Base-by-base conservation (phyloP, 441 rosid genomes). In the Heliophila coronopifolia region DNA sequence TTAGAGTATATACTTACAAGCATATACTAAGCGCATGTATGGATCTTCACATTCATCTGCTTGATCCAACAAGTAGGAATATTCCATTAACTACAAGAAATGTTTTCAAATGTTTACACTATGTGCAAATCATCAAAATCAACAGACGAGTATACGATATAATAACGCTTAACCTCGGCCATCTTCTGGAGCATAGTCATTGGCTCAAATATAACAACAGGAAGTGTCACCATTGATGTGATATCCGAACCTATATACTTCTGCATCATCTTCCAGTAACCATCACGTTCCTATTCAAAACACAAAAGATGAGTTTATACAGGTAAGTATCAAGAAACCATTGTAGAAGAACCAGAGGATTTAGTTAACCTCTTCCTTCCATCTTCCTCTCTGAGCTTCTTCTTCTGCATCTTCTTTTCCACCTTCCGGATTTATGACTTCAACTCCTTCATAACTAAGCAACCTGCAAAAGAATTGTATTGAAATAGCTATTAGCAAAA, bases 181-280 rank as follows among this genome's bases (percentile, higher is more conserved):
- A 89, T 80, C 72, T 78, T 88, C 81, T 93, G 99, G 47, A 93
- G 68, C 86, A 82, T 84, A 27, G 97, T 74, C 86, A 77, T 77
- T 40, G 99, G 99, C 68, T 89, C 99, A 47, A 82, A 88, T 59
- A 86, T 92, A 58, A 92, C 64, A 9, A 92, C 99, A 3, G 97
- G 99, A 65, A 92, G 95, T n/a, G 95, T 88, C 69, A 93, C 99
- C 97, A 93, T 70, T 13, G 99, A 93, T 35, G 96, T 90, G 42
- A 93, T 79, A 67, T 93, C 99, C 39, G 97, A 63, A 36, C 99
- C 99, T 44, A 86, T 70, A 41, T 88, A 88, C 50, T 81, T 88
- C 40, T 88, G 99, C 99, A 93, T 93, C 88, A 80, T 84, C 75
- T 84, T 93, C 99, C 99, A 93, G 54, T 88, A 82, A 43, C 91